Percentiles rank a stretch among this genome's conserved stretches.
Evolutionary conservation across 176 grass and related monocot species (phyloP).

Genomic region (Eleusine coracana): DNA sequence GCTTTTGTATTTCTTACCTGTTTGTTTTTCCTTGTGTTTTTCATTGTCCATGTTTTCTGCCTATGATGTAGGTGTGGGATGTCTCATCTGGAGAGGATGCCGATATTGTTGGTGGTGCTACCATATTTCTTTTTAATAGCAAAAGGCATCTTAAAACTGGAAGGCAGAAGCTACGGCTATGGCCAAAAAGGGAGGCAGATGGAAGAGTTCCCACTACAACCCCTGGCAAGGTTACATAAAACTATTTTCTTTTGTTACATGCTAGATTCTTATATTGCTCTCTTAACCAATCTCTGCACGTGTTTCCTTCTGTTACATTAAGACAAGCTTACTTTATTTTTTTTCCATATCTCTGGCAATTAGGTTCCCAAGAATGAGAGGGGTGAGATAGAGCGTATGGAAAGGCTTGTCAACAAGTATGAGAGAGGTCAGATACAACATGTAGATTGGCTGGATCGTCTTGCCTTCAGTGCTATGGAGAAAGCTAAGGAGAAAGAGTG

Average conservation of each 20-base stretch:
- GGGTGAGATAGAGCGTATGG: constrained; percentile 85
- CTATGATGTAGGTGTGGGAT: constrained; percentile 71
- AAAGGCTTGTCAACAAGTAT: constrained; percentile 94
- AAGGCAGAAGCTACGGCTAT: constrained; percentile 76
- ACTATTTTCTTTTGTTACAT: neutral
- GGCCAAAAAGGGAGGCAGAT: constrained; percentile 78
- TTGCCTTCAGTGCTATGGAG: constrained; percentile 81
- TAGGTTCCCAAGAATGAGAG: constrained; percentile 86
- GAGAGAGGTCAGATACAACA: constrained; percentile 92
- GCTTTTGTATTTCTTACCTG: neutral
- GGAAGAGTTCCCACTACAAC: constrained; percentile 85
- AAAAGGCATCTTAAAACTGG: constrained; percentile 94
- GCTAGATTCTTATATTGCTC: neutral
- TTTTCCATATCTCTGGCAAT: neutral
- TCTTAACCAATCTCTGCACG: constrained; percentile 11
- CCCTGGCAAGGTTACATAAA: constrained; percentile 74
- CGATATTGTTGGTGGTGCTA: constrained; percentile 66
- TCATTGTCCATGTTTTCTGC: neutral
- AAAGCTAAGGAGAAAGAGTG: constrained; percentile 79
- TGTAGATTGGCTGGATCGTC: constrained; percentile 93
- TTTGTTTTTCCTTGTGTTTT: constrained; percentile 9
- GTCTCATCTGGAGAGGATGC: constrained; percentile 61
- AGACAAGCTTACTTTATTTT: neutral
- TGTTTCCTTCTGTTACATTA: constrained; percentile 18
- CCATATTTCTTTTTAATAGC: constrained; percentile 90